Evolutionary conservation across 2,329 filamentous ascomycete species (phyloP).

Genomic region (Xylariomycetidae sp.): DNA sequence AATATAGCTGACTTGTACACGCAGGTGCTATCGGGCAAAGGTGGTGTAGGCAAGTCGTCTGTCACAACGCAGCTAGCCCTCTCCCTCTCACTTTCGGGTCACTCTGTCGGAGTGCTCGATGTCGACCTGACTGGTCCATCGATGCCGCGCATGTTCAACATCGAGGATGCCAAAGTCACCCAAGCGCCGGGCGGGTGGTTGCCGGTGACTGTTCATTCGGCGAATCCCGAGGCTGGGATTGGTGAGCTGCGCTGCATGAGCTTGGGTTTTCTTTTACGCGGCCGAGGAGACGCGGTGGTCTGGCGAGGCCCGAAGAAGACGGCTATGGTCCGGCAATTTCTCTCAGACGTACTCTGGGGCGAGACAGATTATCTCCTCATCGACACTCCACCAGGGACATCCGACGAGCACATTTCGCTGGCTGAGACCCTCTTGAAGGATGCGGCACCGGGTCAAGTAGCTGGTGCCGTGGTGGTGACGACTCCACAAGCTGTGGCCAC

Average conservation of each 20-base stretch:
- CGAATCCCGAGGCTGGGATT: conserved; percentile 41
- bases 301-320: conserved; percentile 99
- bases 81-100: conserved; percentile 75
- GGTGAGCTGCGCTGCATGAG: conserved; percentile 81
- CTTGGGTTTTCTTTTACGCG: conserved; percentile 79
- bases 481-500: conserved; percentile 93
- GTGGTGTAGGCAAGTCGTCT: conserved; percentile 95
- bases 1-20: too few relatives aligned
- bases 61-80: conserved; percentile 95
- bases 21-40: conserved; percentile 86
- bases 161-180: conserved; percentile 82
- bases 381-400: conserved; percentile 93
- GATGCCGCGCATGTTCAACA: conserved; percentile 88
- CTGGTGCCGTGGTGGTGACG: conserved; percentile 89
- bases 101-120: conserved; percentile 91
- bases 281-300: conserved; percentile 84
- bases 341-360: conserved; percentile 85
- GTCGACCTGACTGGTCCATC: conserved; percentile 94
- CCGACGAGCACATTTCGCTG: conserved; percentile 93
- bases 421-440: conserved; percentile 73
- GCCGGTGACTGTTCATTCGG: conserved; percentile 75
- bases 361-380: conserved; percentile 87
- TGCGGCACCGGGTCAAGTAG: conserved; percentile 60
- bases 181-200: conserved; percentile 91
- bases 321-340: conserved; percentile 95